These are phyloP conservation scores for Colletotrichum orchidophilum DNA, from an alignment of 2,329 filamentous ascomycete species.

Conservation along the genomic window DNA sequence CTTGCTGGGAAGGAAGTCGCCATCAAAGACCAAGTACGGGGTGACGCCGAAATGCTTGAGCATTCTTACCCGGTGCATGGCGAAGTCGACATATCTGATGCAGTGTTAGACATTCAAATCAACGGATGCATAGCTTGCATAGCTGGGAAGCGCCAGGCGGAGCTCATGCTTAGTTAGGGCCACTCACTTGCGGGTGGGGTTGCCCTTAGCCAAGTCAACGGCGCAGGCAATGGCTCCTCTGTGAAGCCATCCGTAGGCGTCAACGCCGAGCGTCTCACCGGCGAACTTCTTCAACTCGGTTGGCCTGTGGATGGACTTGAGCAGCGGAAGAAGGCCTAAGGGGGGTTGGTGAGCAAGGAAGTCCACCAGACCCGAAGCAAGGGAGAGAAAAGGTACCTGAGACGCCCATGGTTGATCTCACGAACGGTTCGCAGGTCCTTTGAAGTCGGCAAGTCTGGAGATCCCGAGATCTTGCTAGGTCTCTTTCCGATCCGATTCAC, in stretches of 20 bases:
- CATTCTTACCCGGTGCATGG: conserved; percentile 92
- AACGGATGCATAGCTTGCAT: neutral
- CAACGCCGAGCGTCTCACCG: conserved; percentile 91
- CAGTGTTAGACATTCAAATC: conserved; percentile 18
- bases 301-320: conserved; percentile 96
- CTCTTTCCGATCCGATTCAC: conserved; percentile 15
- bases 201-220: conserved; percentile 87
- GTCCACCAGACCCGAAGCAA: conserved; percentile 1
- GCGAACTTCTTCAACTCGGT: conserved; percentile 86
- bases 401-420: conserved; percentile 34
- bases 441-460: neutral
- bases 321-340: conserved; percentile 83
- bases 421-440: conserved; percentile 13
- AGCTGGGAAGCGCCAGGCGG: neutral
- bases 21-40: conserved; percentile 97
- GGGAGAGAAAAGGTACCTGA: conserved; percentile 32
- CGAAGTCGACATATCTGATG: conserved; percentile 85
- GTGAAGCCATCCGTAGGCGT: conserved; percentile 98
- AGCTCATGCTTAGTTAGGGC: conserved; percentile 4
- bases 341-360: conserved; percentile 17
- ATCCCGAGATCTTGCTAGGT: neutral
- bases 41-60: conserved; percentile 90
- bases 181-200: conserved; percentile 84
- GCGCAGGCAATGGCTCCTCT: conserved; percentile 91
- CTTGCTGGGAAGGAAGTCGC: conserved; percentile 94